Conservation (phyloP, 192 early-diverging fungal genomes). For the Phycomyces nitens region DNA sequence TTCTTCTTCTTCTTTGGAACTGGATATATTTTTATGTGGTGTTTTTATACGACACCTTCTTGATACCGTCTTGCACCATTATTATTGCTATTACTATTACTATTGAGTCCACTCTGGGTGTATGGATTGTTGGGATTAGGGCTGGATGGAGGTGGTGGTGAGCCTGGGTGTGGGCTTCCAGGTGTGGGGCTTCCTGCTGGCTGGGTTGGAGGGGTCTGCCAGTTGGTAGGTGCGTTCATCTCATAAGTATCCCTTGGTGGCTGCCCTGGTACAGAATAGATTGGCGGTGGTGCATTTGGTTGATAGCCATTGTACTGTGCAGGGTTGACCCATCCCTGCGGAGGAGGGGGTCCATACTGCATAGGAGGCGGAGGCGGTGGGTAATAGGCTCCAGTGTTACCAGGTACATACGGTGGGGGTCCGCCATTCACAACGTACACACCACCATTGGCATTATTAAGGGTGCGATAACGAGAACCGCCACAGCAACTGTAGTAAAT, state of each 20-base stretch:
- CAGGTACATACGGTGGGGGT: slow-evolving; percentile 1
- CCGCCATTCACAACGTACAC: slow-evolving; percentile 5
- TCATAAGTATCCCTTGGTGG: slow-evolving; percentile 7
- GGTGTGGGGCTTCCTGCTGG: too few species aligned
- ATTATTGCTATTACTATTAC: too few species aligned
- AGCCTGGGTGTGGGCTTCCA: too few species aligned
- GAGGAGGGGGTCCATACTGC: neutral
- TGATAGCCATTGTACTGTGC: slow-evolving; percentile 7
- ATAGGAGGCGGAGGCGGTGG: slow-evolving; percentile 11
- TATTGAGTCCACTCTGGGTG: too few species aligned
- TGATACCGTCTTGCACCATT: too few species aligned
- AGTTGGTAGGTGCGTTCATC: neutral
- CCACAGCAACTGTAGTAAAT: slow-evolving; percentile 10
- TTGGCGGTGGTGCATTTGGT: slow-evolving; percentile 14
- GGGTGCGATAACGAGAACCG: slow-evolving; percentile 3
- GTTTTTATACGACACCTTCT: too few species aligned
- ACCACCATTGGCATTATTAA: neutral
- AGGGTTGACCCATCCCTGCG: slow-evolving; percentile 19
- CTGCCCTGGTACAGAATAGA: slow-evolving; percentile 4
- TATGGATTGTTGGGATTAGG: too few species aligned
- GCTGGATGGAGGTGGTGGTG: too few species aligned
- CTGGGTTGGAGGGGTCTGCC: too few species aligned
- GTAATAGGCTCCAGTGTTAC: slow-evolving; percentile 5
- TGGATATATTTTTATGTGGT: too few species aligned
- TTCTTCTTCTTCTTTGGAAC: too few species aligned